A percentile compares a stretch with the other conserved stretches of the same genome.
Conservation (phyloP, 345 rosid species). For the Boechera divaricarpa region DNA sequence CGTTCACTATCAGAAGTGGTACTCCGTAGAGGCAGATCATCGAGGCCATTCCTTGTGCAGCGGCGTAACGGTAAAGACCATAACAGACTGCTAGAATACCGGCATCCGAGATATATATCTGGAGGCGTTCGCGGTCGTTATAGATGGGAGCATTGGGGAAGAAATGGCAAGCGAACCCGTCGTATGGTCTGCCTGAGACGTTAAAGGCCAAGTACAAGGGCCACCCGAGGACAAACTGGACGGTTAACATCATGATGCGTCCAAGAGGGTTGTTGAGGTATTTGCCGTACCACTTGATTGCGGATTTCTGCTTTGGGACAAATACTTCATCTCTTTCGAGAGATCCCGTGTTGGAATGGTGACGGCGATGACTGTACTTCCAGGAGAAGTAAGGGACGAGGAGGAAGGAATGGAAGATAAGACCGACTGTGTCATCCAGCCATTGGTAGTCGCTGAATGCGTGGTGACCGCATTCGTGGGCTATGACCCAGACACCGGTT, state of each 20-base stretch:
- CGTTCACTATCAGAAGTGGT: constrained; percentile 74
- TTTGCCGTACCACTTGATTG: constrained; percentile 59
- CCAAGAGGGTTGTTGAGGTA: constrained; percentile 83
- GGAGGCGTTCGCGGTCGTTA: constrained; percentile 72
- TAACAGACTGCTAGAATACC: constrained; percentile 64
- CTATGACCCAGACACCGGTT: constrained; percentile 88
- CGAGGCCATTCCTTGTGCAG: constrained; percentile 66
- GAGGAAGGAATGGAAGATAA: constrained; percentile 78
- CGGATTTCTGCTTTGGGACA: constrained; percentile 68
- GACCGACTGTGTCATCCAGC: constrained; percentile 87
- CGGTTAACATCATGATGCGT: constrained; percentile 51
- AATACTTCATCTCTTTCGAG: constrained; percentile 87
- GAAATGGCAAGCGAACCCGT: constrained; percentile 74
- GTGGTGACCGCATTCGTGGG: constrained; percentile 96
- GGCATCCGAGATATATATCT: constrained; percentile 70
- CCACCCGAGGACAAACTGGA: constrained; percentile 80
- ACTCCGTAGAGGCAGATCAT: constrained; percentile 67
- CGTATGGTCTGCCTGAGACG: constrained; percentile 78
- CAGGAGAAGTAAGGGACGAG: constrained; percentile 94
- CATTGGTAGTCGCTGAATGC: constrained; percentile 93
- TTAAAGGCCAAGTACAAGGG: constrained; percentile 84
- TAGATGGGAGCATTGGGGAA: constrained; percentile 83
- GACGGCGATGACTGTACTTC: constrained; percentile 95
- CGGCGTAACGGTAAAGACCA: constrained; percentile 59
- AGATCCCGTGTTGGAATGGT: constrained; percentile 89